Evolutionary conservation across 1,139 yeast genomes (phyloP).

Genomic region (Eremothecium coryli): DNA sequence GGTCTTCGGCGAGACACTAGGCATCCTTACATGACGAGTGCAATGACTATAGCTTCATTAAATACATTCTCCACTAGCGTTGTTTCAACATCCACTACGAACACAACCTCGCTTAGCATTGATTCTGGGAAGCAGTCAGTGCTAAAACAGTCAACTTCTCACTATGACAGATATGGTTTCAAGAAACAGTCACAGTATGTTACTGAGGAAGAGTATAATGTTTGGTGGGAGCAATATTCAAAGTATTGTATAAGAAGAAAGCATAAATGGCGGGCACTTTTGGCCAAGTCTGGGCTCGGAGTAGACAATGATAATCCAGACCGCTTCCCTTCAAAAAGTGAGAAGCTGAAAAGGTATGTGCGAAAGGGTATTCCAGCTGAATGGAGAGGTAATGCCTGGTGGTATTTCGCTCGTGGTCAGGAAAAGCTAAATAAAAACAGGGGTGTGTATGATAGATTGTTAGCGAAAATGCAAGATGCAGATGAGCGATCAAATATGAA

Average conservation of each 20-base stretch:
- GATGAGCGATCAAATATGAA: slow-evolving; percentile 31
- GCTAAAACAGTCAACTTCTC: slow-evolving; percentile 6
- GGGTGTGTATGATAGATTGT: slow-evolving; percentile 63
- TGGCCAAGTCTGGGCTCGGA: slow-evolving; percentile 61
- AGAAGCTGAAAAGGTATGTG: slow-evolving; percentile 70
- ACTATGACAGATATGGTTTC: slow-evolving; percentile 78
- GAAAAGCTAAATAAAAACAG: slow-evolving; percentile 59
- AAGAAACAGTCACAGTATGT: slow-evolving; percentile 51
- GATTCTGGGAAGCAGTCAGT: slow-evolving; percentile 1
- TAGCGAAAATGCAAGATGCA: slow-evolving; percentile 34
- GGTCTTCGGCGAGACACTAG: too few relatives aligned
- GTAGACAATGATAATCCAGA: slow-evolving; percentile 31
- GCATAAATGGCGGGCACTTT: slow-evolving; percentile 61
- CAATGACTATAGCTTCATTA: slow-evolving; percentile 2
- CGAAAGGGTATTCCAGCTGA: slow-evolving; percentile 93
- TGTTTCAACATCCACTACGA: background rate
- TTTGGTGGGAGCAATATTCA: slow-evolving; percentile 67
- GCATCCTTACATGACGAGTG: slow-evolving; percentile 3
- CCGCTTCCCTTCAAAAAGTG: slow-evolving; percentile 71
- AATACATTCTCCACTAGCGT: slow-evolving; percentile 2
- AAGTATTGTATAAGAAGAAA: slow-evolving; percentile 53
- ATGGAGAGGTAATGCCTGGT: slow-evolving; percentile 98
- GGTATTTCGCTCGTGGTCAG: slow-evolving; percentile 86
- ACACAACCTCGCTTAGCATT: background rate
- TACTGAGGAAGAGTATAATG: slow-evolving; percentile 50